phyloP scores from a whole-genome alignment of 192 early-diverging fungal genomes.

The Linderina pennispora region DNA sequence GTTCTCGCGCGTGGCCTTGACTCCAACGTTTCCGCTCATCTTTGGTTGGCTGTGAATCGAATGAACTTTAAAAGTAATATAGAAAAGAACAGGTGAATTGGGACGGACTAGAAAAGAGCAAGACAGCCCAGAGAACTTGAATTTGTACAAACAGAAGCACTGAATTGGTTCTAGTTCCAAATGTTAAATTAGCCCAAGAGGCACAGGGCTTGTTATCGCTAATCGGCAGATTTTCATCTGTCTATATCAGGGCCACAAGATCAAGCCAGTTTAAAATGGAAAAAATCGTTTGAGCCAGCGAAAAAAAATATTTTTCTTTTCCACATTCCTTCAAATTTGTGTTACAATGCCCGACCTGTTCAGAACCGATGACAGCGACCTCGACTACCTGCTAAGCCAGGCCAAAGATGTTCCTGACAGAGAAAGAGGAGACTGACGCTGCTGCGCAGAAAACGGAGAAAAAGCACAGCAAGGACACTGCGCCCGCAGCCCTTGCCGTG shows the following conservation, averaged over 20 bases:
- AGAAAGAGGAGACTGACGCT: background rate
- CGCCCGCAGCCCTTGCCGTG: constrained; percentile 12
- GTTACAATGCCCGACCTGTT: background rate
- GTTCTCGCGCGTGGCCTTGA: constrained; percentile 45
- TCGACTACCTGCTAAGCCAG: constrained; percentile 29
- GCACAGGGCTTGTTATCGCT: no score
- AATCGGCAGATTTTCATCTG: no score
- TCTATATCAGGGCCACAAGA: no score
- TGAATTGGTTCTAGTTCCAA: no score
- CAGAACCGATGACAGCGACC: constrained; percentile 22
- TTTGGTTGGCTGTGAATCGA: no score
- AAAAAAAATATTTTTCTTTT: no score
- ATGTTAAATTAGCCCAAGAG: no score
- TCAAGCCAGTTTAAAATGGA: no score
- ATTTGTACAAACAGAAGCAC: no score
- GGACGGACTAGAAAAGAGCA: no score
- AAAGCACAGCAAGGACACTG: background rate
- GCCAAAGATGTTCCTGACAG: constrained; percentile 20
- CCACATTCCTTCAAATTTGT: background rate
- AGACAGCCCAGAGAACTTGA: no score
- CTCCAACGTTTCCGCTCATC: constrained; percentile 22
- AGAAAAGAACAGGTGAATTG: background rate
- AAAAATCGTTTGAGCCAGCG: no score
- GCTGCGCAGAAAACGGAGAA: background rate
- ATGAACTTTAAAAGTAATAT: background rate